Evolutionary conservation across 768 basidiomycete species (phyloP).

Genomic region (Leccinum uliginosum): DNA sequence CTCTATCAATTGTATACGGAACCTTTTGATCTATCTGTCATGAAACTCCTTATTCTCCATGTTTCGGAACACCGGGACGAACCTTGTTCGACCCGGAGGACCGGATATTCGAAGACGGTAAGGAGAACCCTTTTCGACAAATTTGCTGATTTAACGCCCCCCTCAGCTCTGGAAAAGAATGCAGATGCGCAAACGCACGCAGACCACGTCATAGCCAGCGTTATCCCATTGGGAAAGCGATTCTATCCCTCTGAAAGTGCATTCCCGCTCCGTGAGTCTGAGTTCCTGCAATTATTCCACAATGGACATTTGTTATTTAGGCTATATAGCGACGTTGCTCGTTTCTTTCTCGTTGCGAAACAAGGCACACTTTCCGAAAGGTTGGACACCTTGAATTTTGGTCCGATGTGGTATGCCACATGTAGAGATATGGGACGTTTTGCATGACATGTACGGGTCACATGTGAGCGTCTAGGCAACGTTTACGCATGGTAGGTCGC

Average conservation of each 20-base stretch:
- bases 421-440: slow-evolving; percentile 77
- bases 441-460: slow-evolving; percentile 84
- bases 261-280: slow-evolving; percentile 74
- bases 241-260: slow-evolving; percentile 91
- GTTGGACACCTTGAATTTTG: slow-evolving; percentile 81
- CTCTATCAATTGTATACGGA: slow-evolving; percentile 86
- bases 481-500: background rate
- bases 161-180: slow-evolving; percentile 50
- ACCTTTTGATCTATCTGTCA: slow-evolving; percentile 76
- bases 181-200: slow-evolving; percentile 51
- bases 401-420: slow-evolving; percentile 79
- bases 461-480: slow-evolving; percentile 50
- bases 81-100: slow-evolving; percentile 71
- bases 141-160: slow-evolving; percentile 2
- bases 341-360: slow-evolving; percentile 69
- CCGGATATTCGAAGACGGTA: slow-evolving; percentile 77
- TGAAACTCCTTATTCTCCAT: slow-evolving; percentile 87
- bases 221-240: slow-evolving; percentile 72
- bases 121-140: slow-evolving; percentile 15
- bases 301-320: slow-evolving; percentile 36
- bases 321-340: slow-evolving; percentile 68
- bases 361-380: slow-evolving; percentile 53
- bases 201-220: slow-evolving; percentile 58
- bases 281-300: background rate
- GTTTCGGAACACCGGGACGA: slow-evolving; percentile 92